Evolutionary conservation across 345 rosid species (phyloP), one percentile per base, ranked within the genome.

Genomic region (Gossypioides kirkii): DNA sequence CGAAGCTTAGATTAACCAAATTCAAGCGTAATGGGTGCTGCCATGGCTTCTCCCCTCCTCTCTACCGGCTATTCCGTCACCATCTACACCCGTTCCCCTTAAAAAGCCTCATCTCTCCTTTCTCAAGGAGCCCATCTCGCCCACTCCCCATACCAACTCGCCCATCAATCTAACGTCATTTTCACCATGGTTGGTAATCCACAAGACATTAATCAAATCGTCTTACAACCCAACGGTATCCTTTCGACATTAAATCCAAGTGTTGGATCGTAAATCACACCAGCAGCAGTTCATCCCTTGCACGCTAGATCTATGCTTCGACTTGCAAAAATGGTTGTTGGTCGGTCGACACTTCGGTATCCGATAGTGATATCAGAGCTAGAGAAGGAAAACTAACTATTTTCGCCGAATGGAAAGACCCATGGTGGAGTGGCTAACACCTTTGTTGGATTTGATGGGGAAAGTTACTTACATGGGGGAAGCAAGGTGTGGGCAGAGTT

Each of bases 1-100:
- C 69, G 85, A 79, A 4, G 68, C 84, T 25, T 93, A 93, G 78
- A 89, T 88, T 72, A 78, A 84, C 13, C 90, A 86, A 78, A 83
- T 86, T 79, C 96, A 77, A 96, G 98, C 32, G 83, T 90, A 0
- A 91, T 90, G 96, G 97, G 98, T 32, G 86, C 87, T 0, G 87
- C 96, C 22, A 90, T 90, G 94, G 97, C 89, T 20, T 72, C 93
- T 22, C 96, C 85, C 78, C 79, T 94, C 73, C 86, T 91, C 74
- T 67, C 88, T 12, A 87, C 91, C 26, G 93, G 96, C 64, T 91
- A 89, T 79, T 69, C 75, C 6, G 71, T 91, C 77, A 79, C 89
- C 67, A 14, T 89, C 81, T 94, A 87, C 75, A 89, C 93, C 69
- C 96, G 98, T 43, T 75, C 74, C 53, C 92, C 82, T 1, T 82